A percentile compares a stretch with the other conserved stretches of the same genome.
Conservation (phyloP, 768 basidiomycete species). For the Tylopilus felleus region DNA sequence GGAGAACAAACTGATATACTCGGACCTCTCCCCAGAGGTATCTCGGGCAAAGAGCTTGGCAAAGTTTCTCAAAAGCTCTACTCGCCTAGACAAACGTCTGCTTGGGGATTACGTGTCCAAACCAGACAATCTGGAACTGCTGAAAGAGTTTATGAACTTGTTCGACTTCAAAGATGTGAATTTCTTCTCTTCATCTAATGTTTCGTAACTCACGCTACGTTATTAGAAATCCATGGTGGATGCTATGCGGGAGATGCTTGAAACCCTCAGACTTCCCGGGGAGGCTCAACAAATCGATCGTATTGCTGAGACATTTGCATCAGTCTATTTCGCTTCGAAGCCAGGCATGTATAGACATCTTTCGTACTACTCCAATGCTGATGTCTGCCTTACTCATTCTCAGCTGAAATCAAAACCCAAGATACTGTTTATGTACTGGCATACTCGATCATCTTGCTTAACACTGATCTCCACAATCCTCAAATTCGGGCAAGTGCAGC, state of each 20-base stretch:
- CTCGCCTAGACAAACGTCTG: slow-evolving; percentile 86
- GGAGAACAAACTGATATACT: slow-evolving; percentile 85
- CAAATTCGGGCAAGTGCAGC: slow-evolving; percentile 69
- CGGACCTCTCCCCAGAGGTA: slow-evolving; percentile 52
- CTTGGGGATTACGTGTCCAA: slow-evolving; percentile 91
- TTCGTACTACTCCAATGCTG: neutral
- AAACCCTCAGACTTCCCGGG: slow-evolving; percentile 91
- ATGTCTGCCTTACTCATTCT: neutral
- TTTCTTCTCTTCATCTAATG: slow-evolving; percentile 4
- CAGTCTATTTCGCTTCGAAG: slow-evolving; percentile 79
- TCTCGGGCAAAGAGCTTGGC: slow-evolving; percentile 72
- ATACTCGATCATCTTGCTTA: slow-evolving; percentile 96
- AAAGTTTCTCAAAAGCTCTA: slow-evolving; percentile 78
- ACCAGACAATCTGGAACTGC: slow-evolving; percentile 79
- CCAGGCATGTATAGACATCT: slow-evolving; percentile 51
- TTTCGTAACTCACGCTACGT: slow-evolving; percentile 1
- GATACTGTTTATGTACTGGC: slow-evolving; percentile 94
- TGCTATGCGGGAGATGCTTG: slow-evolving; percentile 91
- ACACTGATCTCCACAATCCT: slow-evolving; percentile 95
- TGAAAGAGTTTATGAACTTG: slow-evolving; percentile 82
- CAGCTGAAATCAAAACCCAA: slow-evolving; percentile 85
- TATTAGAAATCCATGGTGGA: slow-evolving; percentile 89
- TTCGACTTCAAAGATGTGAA: slow-evolving; percentile 88
- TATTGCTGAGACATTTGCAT: slow-evolving; percentile 93
- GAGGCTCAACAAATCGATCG: slow-evolving; percentile 91